These are phyloP conservation scores for Batkoa obscura DNA, from an alignment of 371 early-diverging fungal species.

Conservation along the genomic window DNA sequence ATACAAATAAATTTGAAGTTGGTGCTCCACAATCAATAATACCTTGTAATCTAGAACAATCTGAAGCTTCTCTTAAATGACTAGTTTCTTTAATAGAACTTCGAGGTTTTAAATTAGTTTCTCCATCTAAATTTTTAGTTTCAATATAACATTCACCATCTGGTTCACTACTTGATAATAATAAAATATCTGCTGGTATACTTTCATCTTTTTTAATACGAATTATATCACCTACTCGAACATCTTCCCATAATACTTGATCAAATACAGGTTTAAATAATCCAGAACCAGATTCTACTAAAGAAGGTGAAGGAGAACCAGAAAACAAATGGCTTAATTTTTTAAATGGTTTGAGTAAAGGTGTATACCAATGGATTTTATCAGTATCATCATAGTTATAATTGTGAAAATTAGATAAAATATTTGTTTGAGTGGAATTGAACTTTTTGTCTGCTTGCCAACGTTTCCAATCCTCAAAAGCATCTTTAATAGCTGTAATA, in stretches of 20 bases:
- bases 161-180: slow-evolving; percentile 73
- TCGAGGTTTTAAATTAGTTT: slow-evolving; percentile 35
- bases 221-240: slow-evolving; percentile 82
- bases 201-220: slow-evolving; percentile 66
- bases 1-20: slow-evolving; percentile 39
- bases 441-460: slow-evolving; percentile 73
- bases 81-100: slow-evolving; percentile 35
- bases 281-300: background rate
- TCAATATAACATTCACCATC: slow-evolving; percentile 86
- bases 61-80: slow-evolving; percentile 35
- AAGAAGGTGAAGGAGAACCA: background rate
- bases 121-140: slow-evolving; percentile 90
- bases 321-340: background rate
- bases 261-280: slow-evolving; percentile 13
- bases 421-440: slow-evolving; percentile 54
- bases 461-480: slow-evolving; percentile 86
- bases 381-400: slow-evolving; percentile 19
- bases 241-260: slow-evolving; percentile 34
- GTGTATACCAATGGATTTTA: background rate
- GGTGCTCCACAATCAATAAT: slow-evolving; percentile 55
- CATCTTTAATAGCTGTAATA: slow-evolving; percentile 89
- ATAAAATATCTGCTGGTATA: slow-evolving; percentile 81
- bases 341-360: background rate
- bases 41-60: slow-evolving; percentile 29
- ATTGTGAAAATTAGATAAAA: slow-evolving; percentile 55